Evolutionary conservation across 1,139 yeast genomes (phyloP), one percentile per base, ranked within the genome.

Genomic region (Lizanozyma gosingica): DNA sequence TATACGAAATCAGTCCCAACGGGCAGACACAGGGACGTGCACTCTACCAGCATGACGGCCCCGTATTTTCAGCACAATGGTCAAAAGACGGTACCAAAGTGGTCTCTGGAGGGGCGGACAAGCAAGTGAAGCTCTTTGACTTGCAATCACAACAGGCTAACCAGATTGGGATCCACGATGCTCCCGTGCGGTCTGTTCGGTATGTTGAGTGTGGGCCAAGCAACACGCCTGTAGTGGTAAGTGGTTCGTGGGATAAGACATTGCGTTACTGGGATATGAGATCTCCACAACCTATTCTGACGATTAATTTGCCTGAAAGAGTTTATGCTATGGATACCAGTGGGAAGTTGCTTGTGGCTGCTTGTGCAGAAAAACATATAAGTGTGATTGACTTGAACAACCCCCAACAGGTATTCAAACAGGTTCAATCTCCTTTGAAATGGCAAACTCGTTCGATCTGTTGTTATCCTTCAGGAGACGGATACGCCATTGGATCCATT

Each of bases 211-310:
- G 92, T 57, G 94, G 94, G 0, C 88, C 92, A 8, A 68, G 80
- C 27, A 83, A 81, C 53, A 76, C 87, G 0, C 95, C 83, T 36
- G 86, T 86, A 45, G 79, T 92, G 18, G 97, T 90, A 1, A 79
- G 92, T 37, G 96, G 95, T 14, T 86, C 97, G 4, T 92, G 97
- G 97, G 98, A 94, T 61, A 88, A 88, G 62, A 88, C 97, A 0
- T 65, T 94, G 48, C 80, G 78, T 56, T 94, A 92, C 62, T 88
- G 97, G 97, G 97, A 92, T 60, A 71, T 84, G 64, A 79, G 97
- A 56, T 80, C 82, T 47, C 94, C 85, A 36, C 83, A 78, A 50
- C 94, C 98, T 8, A 76, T 90, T 22, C 76, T 90, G 17, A 84
- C 95, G 3, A 65, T 94, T 17, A 76, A 76, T 52, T 68, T 92